Percentiles rank a stretch among this genome's conserved stretches.
Evolutionary conservation across 2,329 filamentous ascomycete species (phyloP).

Genomic region (Coleophoma cylindrospora): DNA sequence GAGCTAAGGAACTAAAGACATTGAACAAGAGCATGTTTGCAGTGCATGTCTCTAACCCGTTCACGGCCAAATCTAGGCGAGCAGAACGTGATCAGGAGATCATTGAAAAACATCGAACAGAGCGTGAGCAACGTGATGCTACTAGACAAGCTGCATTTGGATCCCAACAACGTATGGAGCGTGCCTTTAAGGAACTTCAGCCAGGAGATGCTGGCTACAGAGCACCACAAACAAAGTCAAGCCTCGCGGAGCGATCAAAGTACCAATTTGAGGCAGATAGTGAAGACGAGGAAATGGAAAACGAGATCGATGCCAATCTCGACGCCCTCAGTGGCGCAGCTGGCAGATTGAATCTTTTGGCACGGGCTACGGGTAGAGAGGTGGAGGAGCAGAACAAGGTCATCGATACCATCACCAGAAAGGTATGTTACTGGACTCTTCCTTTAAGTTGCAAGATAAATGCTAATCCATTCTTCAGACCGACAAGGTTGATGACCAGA

Average conservation of each 20-base stretch:
- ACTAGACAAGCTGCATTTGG: constrained; percentile 50
- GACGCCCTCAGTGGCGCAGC: constrained; percentile 57
- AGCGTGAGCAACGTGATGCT: constrained; percentile 60
- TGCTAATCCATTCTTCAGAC: constrained; percentile 48
- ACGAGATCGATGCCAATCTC: constrained; percentile 64
- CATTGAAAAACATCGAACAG: constrained; percentile 62
- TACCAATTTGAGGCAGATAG: constrained; percentile 66
- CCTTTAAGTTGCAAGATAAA: not conserved
- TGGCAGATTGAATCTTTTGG: constrained; percentile 66
- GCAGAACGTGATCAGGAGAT: constrained; percentile 62
- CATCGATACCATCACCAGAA: constrained; percentile 71
- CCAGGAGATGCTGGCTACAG: constrained; percentile 25
- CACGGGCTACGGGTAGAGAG: constrained; percentile 69
- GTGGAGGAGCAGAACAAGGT: constrained; percentile 72
- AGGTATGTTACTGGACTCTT: constrained; percentile 49
- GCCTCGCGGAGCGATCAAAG: constrained; percentile 59
- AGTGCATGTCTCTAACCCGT: constrained; percentile 71
- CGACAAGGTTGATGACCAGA: constrained; percentile 76
- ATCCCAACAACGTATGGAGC: constrained; percentile 49
- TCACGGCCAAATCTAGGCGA: constrained; percentile 64
- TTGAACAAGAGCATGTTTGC: constrained; percentile 91
- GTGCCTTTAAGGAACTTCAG: constrained; percentile 38
- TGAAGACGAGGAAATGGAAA: constrained; percentile 49
- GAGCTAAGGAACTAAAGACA: constrained; percentile 76
- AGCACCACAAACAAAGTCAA: constrained; percentile 22